A percentile compares a stretch with the other conserved stretches of the same genome.
Evolutionary conservation across 768 basidiomycete species (phyloP).

Genomic region (Suillus spraguei): DNA sequence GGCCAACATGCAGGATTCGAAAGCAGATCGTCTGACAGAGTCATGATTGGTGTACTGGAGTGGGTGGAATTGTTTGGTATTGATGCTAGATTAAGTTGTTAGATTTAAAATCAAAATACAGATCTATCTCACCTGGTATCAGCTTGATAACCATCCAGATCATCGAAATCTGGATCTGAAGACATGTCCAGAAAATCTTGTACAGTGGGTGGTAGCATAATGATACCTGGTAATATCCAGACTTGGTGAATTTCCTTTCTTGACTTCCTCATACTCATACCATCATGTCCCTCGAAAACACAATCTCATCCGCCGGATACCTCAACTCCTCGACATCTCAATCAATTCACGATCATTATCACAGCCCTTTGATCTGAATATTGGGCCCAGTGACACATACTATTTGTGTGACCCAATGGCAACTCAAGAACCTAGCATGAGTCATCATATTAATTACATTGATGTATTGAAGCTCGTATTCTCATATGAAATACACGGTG

Average conservation of each 20-base stretch:
- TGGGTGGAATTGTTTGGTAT: too few species aligned
- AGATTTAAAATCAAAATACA: too few species aligned
- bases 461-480: neutral
- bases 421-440: neutral
- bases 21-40: too few species aligned
- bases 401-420: neutral
- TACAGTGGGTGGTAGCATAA: neutral
- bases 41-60: too few species aligned
- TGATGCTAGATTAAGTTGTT: too few species aligned
- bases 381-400: neutral
- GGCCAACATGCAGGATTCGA: too few species aligned
- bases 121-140: too few species aligned
- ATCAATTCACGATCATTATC: neutral
- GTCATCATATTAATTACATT: neutral
- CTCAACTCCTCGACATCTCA: neutral
- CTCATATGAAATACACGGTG: neutral
- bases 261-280: neutral
- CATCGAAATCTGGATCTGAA: too few species aligned
- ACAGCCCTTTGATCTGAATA: neutral
- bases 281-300: neutral
- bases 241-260: neutral
- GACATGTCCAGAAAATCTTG: too few species aligned
- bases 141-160: too few species aligned
- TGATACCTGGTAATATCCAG: neutral
- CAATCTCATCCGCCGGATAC: neutral